Evolutionary conservation across 2,329 filamentous ascomycete genomes (phyloP).

Genomic region (Paracoccidioides lutzii): DNA sequence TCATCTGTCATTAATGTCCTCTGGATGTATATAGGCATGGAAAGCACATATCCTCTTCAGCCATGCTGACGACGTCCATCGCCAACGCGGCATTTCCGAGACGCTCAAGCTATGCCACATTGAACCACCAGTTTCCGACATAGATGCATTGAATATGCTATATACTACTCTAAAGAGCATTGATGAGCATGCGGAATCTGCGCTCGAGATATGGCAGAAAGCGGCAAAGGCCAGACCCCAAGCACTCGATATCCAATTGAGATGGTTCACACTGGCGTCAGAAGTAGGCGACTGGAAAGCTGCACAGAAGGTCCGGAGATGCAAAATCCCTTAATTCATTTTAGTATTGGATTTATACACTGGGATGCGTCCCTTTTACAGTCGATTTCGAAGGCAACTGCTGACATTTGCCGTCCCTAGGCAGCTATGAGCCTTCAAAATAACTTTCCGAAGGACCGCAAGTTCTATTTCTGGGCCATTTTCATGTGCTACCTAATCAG

Average conservation of each 20-base stretch:
- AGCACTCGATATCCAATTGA: slow-evolving; percentile 31
- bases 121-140: slow-evolving; percentile 31
- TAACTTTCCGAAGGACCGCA: slow-evolving; percentile 35
- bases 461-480: slow-evolving; percentile 39
- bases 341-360: neutral
- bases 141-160: slow-evolving; percentile 33
- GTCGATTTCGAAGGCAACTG: slow-evolving; percentile 8
- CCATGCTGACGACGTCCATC: slow-evolving; percentile 30
- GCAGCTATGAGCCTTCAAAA: slow-evolving; percentile 38
- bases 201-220: slow-evolving; percentile 33
- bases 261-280: slow-evolving; percentile 34
- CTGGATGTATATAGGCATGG: slow-evolving; percentile 23
- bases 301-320: slow-evolving; percentile 34
- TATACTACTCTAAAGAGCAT: slow-evolving; percentile 28
- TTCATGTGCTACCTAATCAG: slow-evolving; percentile 34
- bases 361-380: neutral
- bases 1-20: neutral
- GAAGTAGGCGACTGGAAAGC: slow-evolving; percentile 33
- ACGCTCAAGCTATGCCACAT: slow-evolving; percentile 31
- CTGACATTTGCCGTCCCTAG: slow-evolving; percentile 20
- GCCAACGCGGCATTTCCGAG: slow-evolving; percentile 31
- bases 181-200: slow-evolving; percentile 22
- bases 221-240: slow-evolving; percentile 34
- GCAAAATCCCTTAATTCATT: neutral
- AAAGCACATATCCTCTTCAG: slow-evolving; percentile 31